Conservation (phyloP, 768 basidiomycete species). For the Auriculariales sp. region DNA sequence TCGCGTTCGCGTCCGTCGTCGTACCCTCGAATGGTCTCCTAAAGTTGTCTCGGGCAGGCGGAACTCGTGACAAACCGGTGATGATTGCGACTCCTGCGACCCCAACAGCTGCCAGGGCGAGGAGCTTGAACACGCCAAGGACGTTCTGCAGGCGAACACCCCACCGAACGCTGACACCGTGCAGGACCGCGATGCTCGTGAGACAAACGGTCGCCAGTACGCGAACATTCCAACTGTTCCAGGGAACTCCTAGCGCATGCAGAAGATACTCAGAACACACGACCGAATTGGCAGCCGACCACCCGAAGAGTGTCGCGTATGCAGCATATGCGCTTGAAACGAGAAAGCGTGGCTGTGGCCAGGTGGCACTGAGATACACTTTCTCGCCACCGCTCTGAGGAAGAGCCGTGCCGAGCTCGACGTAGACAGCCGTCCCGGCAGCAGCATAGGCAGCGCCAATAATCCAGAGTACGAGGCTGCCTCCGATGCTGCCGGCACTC, state of each 20-base stretch:
- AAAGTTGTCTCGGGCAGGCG: neutral
- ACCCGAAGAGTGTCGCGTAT: slow-evolving; percentile 44
- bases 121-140: slow-evolving; percentile 48
- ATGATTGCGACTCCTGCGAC: slow-evolving; percentile 28
- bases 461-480: slow-evolving; percentile 57
- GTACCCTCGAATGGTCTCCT: slow-evolving; percentile 28
- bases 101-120: slow-evolving; percentile 36
- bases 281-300: slow-evolving; percentile 40
- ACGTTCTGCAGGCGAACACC: slow-evolving; percentile 51
- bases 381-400: slow-evolving; percentile 65
- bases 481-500: slow-evolving; percentile 54
- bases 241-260: slow-evolving; percentile 28
- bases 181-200: slow-evolving; percentile 41
- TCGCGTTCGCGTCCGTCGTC: slow-evolving; percentile 36
- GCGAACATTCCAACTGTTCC: slow-evolving; percentile 29
- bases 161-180: slow-evolving; percentile 36
- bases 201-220: slow-evolving; percentile 39
- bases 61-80: slow-evolving; percentile 11
- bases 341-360: slow-evolving; percentile 43
- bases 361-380: slow-evolving; percentile 63
- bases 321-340: slow-evolving; percentile 42
- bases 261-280: slow-evolving; percentile 63
- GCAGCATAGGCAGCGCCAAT: slow-evolving; percentile 49
- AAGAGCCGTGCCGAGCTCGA: slow-evolving; percentile 62
- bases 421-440: slow-evolving; percentile 53